Evolutionary conservation across 768 basidiomycete species (phyloP).

Genomic region (Leccinum disarticulatum): DNA sequence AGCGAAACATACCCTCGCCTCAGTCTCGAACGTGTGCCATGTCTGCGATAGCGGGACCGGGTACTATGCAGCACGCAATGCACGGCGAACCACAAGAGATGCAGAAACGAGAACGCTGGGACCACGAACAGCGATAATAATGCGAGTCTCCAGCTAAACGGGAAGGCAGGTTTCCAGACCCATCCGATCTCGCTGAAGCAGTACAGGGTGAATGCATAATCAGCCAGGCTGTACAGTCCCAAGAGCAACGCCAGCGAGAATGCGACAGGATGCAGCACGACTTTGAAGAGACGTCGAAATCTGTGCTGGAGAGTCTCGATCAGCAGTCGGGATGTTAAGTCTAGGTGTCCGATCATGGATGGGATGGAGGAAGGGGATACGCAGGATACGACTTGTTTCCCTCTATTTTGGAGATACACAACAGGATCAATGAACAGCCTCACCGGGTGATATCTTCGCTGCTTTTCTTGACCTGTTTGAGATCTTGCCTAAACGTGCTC

Average conservation of each 20-base stretch:
- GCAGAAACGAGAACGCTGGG: constrained; percentile 12
- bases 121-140: constrained; percentile 14
- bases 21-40: not conserved
- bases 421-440: too few relatives aligned
- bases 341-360: too few relatives aligned
- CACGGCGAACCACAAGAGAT: constrained; percentile 2
- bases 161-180: constrained; percentile 22
- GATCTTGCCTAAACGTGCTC: too few relatives aligned
- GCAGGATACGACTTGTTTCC: too few relatives aligned
- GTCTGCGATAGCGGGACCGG: too few relatives aligned
- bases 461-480: too few relatives aligned
- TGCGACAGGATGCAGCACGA: not conserved
- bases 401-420: too few relatives aligned
- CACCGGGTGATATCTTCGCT: too few relatives aligned
- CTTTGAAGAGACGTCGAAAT: not conserved
- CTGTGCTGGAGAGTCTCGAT: not conserved
- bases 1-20: constrained; percentile 9
- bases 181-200: constrained; percentile 1
- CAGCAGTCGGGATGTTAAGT: too few relatives aligned
- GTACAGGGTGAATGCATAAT: constrained; percentile 4
- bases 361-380: too few relatives aligned
- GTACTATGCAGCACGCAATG: not conserved
- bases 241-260: not conserved
- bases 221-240: constrained; percentile 10
- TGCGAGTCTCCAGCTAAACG: constrained; percentile 16